These are phyloP conservation scores for Firmiana major DNA, from an alignment of 345 rosid species.

Conservation along the genomic window DNA sequence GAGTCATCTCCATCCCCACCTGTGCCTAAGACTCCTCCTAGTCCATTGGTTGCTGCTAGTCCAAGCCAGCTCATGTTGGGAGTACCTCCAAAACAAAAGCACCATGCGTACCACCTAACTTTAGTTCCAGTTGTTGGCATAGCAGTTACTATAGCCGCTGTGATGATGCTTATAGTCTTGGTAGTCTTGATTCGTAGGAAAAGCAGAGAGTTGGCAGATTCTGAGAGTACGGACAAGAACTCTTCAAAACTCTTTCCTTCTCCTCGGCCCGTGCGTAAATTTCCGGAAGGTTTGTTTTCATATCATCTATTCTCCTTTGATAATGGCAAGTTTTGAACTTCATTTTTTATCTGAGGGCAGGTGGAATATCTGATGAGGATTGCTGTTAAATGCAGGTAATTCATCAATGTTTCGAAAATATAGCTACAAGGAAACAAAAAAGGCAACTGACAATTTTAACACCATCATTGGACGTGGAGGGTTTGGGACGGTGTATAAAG, in stretches of 20 bases:
- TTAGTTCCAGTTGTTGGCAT: constrained; percentile 61
- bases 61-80: constrained; percentile 53
- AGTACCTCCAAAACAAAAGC: constrained; percentile 34
- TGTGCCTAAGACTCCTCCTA: constrained; percentile 53
- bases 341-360: background rate
- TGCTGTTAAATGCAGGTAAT: constrained; percentile 42
- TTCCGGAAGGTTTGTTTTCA: constrained; percentile 53
- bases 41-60: constrained; percentile 56
- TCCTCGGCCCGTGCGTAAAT: constrained; percentile 45
- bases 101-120: constrained; percentile 60
- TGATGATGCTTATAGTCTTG: constrained; percentile 54
- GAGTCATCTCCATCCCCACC: constrained; percentile 40
- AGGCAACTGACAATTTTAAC: constrained; percentile 72
- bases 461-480: constrained; percentile 78
- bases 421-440: constrained; percentile 77
- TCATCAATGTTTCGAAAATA: constrained; percentile 61
- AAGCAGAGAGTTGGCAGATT: constrained; percentile 51
- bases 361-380: background rate
- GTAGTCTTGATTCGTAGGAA: constrained; percentile 66
- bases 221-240: constrained; percentile 39
- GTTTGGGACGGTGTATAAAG: constrained; percentile 83
- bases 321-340: background rate
- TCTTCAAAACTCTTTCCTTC: constrained; percentile 48
- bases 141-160: constrained; percentile 53
- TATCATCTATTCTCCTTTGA: constrained; percentile 9